These are phyloP conservation scores for Sordariomycetes sp. DNA, from an alignment of 2,329 filamentous ascomycete species.

Conservation along the genomic window DNA sequence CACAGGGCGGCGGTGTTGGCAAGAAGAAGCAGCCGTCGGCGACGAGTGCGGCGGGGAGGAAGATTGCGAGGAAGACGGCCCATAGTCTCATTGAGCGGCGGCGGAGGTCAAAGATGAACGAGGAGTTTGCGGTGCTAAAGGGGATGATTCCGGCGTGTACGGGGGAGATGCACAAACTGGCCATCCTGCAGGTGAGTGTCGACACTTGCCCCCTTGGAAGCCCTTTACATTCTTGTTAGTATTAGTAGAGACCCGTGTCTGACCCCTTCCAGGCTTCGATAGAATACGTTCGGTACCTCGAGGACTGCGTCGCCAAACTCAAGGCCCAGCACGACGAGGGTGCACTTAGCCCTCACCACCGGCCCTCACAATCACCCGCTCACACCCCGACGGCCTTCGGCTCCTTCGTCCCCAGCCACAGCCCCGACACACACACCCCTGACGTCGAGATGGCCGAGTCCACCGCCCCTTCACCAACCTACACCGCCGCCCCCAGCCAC, in stretches of 20 bases:
- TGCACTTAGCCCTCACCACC: slow-evolving; percentile 9
- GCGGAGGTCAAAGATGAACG: slow-evolving; percentile 93
- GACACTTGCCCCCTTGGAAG: no score
- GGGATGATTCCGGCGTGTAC: slow-evolving; percentile 89
- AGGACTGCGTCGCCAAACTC: slow-evolving; percentile 73
- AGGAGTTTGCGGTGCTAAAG: slow-evolving; percentile 89
- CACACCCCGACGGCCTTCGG: background rate
- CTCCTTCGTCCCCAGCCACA: background rate
- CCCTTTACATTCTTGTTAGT: background rate
- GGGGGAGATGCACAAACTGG: slow-evolving; percentile 97
- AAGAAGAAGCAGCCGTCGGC: slow-evolving; percentile 70
- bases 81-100: slow-evolving; percentile 90
- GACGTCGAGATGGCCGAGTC: slow-evolving; percentile 51
- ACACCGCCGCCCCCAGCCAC: slow-evolving; percentile 18
- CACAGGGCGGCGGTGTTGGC: slow-evolving; percentile 18
- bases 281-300: slow-evolving; percentile 88
- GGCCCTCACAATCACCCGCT: background rate
- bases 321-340: slow-evolving; percentile 42
- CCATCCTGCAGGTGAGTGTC: slow-evolving; percentile 68
- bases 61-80: slow-evolving; percentile 90
- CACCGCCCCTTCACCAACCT: slow-evolving; percentile 32
- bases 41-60: slow-evolving; percentile 76
- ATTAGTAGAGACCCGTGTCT: background rate
- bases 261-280: slow-evolving; percentile 61
- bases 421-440: slow-evolving; percentile 8